These are phyloP conservation scores for Volvox africanus DNA, from an alignment of 139 green algal species.

Conservation along the genomic window DNA sequence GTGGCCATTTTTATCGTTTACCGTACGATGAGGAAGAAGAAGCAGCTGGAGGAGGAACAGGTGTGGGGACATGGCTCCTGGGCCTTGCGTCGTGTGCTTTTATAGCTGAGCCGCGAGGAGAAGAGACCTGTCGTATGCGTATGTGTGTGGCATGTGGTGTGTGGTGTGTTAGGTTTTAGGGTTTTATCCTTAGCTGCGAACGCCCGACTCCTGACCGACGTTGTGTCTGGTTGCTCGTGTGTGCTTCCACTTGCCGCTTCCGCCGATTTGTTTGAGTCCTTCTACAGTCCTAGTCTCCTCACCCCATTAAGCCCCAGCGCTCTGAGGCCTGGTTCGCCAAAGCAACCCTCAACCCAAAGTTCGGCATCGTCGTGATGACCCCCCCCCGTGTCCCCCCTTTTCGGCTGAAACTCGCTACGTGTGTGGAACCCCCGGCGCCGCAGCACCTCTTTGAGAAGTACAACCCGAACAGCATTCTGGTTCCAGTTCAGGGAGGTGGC, in stretches of 20 bases:
- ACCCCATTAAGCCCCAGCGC: no score
- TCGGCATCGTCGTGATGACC: not conserved
- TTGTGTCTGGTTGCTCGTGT: not conserved
- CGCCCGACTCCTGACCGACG: not conserved
- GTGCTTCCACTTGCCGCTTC: no score
- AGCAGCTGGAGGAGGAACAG: conserved; percentile 28
- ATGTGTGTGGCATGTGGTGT: not conserved
- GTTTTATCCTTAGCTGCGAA: not conserved
- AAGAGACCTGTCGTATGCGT: not conserved
- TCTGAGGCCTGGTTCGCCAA: no score
- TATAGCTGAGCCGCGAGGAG: not conserved
- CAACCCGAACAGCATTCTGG: conserved; percentile 11
- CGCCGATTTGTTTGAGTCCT: no score
- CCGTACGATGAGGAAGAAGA: not conserved
- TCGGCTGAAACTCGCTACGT: not conserved
- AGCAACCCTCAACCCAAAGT: no score
- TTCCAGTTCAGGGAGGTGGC: no score
- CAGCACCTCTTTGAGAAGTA: conserved; percentile 38
- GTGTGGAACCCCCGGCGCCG: not conserved
- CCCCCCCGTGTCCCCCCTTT: not conserved
- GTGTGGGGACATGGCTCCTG: not conserved
- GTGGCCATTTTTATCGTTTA: not conserved
- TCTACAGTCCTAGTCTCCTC: no score
- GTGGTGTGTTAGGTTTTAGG: not conserved
- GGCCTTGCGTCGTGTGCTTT: not conserved